Evolutionary conservation across 2,329 filamentous ascomycete genomes (phyloP).

Genomic region (Chaetomium strumarium): DNA sequence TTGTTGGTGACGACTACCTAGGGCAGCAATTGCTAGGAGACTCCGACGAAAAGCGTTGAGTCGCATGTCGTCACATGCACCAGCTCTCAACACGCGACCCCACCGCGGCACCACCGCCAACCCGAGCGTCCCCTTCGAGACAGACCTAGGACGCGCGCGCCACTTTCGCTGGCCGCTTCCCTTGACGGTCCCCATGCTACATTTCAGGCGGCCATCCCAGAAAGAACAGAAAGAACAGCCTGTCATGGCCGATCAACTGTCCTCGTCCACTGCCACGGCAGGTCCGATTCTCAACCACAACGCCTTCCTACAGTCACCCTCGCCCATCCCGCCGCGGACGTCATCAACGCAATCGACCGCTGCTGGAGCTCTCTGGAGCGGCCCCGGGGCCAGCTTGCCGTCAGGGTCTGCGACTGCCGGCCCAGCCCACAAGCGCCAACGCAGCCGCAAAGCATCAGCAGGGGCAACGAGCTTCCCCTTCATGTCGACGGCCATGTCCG

Average conservation of each 20-base stretch:
- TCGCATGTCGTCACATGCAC: conserved; percentile 18
- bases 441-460: conserved; percentile 27
- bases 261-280: conserved; percentile 21
- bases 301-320: conserved; percentile 47
- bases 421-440: conserved; percentile 25
- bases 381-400: conserved; percentile 59
- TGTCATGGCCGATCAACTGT: conserved; percentile 20
- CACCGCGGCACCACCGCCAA: conserved; percentile 4
- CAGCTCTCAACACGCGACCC: conserved; percentile 9
- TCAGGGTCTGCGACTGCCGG: conserved; percentile 28
- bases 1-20: not conserved
- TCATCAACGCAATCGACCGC: conserved; percentile 51
- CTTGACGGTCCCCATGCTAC: conserved; percentile 11
- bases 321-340: conserved; percentile 65
- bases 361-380: conserved; percentile 42
- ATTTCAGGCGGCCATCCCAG: conserved; percentile 16
- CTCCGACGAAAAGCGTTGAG: conserved; percentile 2
- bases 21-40: not conserved
- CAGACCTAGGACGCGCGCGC: not conserved
- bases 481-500: conserved; percentile 32
- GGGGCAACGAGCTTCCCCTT: conserved; percentile 28
- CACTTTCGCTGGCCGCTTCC: not conserved
- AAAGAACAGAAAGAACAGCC: conserved; percentile 20
- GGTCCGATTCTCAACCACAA: conserved; percentile 23
- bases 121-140: not conserved